Evolutionary conservation across 148 eudicot genomes (phyloP).

Genomic region (Rhododendron kiyosumense): DNA sequence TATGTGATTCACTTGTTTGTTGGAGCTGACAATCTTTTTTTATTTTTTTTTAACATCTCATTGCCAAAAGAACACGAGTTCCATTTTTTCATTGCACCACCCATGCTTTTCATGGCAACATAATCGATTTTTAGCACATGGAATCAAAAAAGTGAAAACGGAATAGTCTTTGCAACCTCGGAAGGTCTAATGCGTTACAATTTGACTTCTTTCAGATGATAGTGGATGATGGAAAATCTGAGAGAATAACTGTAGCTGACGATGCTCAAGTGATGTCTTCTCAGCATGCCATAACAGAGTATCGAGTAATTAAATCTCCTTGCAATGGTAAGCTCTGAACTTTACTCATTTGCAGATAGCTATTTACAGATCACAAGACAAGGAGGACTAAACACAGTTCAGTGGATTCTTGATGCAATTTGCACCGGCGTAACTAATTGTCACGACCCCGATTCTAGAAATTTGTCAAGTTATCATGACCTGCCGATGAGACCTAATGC

Average conservation of each 20-base stretch:
- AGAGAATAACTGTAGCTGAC: slow-evolving; percentile 59
- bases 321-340: slow-evolving; percentile 46
- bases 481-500: too few species aligned
- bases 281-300: slow-evolving; percentile 86
- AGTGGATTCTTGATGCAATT: neutral
- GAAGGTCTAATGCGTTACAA: neutral
- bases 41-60: neutral
- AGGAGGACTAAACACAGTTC: neutral
- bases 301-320: slow-evolving; percentile 64
- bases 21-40: neutral
- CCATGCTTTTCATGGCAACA: neutral
- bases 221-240: slow-evolving; percentile 85
- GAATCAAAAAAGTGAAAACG: neutral
- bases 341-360: neutral
- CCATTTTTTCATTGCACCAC: neutral
- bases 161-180: neutral
- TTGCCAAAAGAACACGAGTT: neutral
- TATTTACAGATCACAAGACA: neutral
- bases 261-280: slow-evolving; percentile 32
- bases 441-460: too few species aligned
- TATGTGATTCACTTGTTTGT: neutral
- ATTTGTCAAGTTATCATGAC: too few species aligned
- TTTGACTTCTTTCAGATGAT: slow-evolving; percentile 42
- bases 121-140: neutral
- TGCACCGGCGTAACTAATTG: neutral